Evolutionary conservation across 345 rosid species (phyloP), one percentile per base, ranked within the genome.

Genomic region (Brassica cretica): DNA sequence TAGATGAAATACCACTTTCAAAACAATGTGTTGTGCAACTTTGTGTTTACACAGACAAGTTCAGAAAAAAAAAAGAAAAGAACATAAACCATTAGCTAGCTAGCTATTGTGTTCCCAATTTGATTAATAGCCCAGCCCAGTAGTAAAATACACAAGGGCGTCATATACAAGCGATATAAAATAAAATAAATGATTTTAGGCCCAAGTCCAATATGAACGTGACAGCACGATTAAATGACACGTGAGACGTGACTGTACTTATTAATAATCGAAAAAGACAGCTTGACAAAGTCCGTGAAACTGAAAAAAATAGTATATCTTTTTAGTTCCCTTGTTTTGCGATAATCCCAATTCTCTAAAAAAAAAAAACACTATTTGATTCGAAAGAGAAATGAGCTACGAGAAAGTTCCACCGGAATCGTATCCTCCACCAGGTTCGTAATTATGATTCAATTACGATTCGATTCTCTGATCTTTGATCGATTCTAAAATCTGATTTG

Each of bases 401-500:
- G 85, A 88, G 70, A 85, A 74, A 78, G 69, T 51, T 66, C 84
- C 87, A 37, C 86, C 84, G 32, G 88, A 89, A 10, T 86, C 84
- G 21, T 88, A 86, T 49, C 87, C 89, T 82, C 89, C 90, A 71
- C 90, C 89, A 72, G 93, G 96, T 78, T 78, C 18, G 25, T 73
- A 9, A 58, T 7, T 37, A 21, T 30, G 10, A 44, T 41, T 12
- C 30, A 1, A 15, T 44, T 44, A 44, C 12, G 3, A 44, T 19
- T 62, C 71, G 14, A 12, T 61, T 5, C 11, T 10, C n/a, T 35
- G 24, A 2, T 51, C 15, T 29, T 35, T 15, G 56, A 21, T 66
- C 68, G 25, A 33, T 64, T 19, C 21, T 19, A 19, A 19, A 19
- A 19, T 19, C 21, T 6, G 19, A 6, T 63, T 62, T 29, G 7